Base-by-base conservation (phyloP, 441 rosid genomes). In the Populus hybrid region DNA sequence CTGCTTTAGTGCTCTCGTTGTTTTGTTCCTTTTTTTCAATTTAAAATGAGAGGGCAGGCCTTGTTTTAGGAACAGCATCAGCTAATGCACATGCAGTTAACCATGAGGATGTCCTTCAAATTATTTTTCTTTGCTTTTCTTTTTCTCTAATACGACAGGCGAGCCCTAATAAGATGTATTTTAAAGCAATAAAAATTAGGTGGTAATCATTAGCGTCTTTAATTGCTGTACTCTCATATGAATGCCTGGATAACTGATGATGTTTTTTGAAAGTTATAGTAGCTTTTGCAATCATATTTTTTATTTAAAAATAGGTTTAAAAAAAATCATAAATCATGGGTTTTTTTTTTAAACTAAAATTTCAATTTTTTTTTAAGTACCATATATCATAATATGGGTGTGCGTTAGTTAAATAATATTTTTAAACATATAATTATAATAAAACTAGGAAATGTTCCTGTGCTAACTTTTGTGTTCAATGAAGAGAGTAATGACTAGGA, bases 1-100 rank as follows among this genome's bases (percentile, higher is more conserved):
- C 14, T 76, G 72, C 76, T 81, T 81, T 69, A 1, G 26, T 76
- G 61, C 74, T 83, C 76, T 76, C 76, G 26, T 70, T 79, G 10
- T 79, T 46, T 69, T 66, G 1, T 6, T 54, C 24, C 0, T 26
- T 24, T 18, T 8, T 36, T 38, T 72, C 28, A 69, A 68, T 73
- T 70, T 57, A 67, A 77, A 78, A 40, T 64, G 36, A 11, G 69
- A 61, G 76, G 69, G 72, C 57, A 57, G 81, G 79, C 75, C 65
- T 36, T n/a, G 16, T 18, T 54, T 23, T n/a, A 40, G 18, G 69
- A 69, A 57, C 70, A 71, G 57, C 6, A 32, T 76, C 66, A 73
- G 76, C 21, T 42, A 46, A 66, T 67, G 73, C 69, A 32, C 20
- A 70, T 54, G 80, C 74, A 46, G 61, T 67, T 10, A 34, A 16